These are phyloP conservation scores for Amaranthus cruentus DNA, from an alignment of 148 eudicot genomes.

Conservation along the genomic window DNA sequence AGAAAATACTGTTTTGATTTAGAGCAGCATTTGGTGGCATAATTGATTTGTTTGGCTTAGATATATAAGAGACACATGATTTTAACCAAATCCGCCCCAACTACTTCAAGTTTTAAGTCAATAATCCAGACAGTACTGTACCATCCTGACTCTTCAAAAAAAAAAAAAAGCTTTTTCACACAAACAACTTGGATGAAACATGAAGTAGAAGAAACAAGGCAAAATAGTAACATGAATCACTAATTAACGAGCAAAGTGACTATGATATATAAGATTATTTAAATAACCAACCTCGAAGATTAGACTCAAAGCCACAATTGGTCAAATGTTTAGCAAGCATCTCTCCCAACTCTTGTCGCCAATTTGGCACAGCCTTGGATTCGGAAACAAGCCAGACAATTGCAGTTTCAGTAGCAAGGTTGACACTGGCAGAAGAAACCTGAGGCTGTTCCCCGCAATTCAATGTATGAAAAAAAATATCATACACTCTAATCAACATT, in stretches of 20 bases:
- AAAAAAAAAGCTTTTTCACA: neutral
- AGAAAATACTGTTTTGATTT: neutral
- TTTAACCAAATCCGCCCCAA: neutral
- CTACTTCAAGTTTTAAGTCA: neutral
- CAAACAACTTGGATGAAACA: neutral
- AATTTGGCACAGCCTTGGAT: conserved; percentile 66
- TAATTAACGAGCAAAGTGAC: neutral
- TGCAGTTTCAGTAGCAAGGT: conserved; percentile 93
- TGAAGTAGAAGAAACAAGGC: neutral
- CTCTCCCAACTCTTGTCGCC: conserved; percentile 74
- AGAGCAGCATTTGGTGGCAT: neutral
- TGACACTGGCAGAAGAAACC: conserved; percentile 85
- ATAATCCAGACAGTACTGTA: neutral
- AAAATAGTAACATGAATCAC: neutral
- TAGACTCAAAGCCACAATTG: conserved; percentile 75
- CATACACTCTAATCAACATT: neutral
- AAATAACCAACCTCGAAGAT: conserved; percentile 57
- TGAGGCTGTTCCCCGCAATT: conserved; percentile 60
- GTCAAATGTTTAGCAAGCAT: conserved; percentile 86
- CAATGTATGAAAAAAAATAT: neutral
- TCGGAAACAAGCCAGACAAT: conserved; percentile 81
- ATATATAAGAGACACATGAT: neutral
- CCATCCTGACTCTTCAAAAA: neutral
- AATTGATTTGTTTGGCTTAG: neutral
- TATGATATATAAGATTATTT: neutral